phyloP scores from a whole-genome alignment of 2,329 filamentous ascomycete genomes.

The Thermomyces lanuginosus region DNA sequence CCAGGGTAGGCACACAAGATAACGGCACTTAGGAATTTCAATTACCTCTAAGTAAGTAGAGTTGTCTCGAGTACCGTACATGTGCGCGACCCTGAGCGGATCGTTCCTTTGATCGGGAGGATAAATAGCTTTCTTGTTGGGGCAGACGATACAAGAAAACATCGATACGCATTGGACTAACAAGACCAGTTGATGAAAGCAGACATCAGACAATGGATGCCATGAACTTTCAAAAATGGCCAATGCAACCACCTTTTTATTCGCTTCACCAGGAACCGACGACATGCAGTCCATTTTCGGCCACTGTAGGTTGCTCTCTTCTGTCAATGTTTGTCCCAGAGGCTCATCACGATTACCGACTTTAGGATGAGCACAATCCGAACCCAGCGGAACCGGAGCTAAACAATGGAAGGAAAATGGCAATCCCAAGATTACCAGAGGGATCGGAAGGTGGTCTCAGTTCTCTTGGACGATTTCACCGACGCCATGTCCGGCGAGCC shows the following conservation, averaged over 20 bases:
- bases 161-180: no score
- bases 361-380: slow-evolving; percentile 11
- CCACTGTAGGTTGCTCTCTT: slow-evolving; percentile 11
- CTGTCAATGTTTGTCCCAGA: not conserved
- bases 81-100: not conserved
- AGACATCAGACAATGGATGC: slow-evolving; percentile 12
- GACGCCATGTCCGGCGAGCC: slow-evolving; percentile 23
- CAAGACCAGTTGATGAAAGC: slow-evolving; percentile 3
- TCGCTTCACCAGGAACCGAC: slow-evolving; percentile 17
- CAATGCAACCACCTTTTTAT: slow-evolving; percentile 17
- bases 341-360: slow-evolving; percentile 11
- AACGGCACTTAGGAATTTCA: no score
- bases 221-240: slow-evolving; percentile 15
- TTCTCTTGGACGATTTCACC: slow-evolving; percentile 20
- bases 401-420: slow-evolving; percentile 16
- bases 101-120: not conserved
- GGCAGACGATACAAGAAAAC: slow-evolving; percentile 2
- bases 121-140: slow-evolving; percentile 1
- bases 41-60: slow-evolving; percentile 1
- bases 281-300: slow-evolving; percentile 14
- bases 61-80: not conserved
- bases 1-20: no score
- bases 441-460: slow-evolving; percentile 17
- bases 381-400: slow-evolving; percentile 12
- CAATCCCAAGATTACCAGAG: slow-evolving; percentile 21